A percentile compares a stretch with the other conserved stretches of the same genome.
These are phyloP conservation scores for Chaetomidium leptoderma DNA, from an alignment of 495 filamentous ascomycete species.

Conservation along the genomic window DNA sequence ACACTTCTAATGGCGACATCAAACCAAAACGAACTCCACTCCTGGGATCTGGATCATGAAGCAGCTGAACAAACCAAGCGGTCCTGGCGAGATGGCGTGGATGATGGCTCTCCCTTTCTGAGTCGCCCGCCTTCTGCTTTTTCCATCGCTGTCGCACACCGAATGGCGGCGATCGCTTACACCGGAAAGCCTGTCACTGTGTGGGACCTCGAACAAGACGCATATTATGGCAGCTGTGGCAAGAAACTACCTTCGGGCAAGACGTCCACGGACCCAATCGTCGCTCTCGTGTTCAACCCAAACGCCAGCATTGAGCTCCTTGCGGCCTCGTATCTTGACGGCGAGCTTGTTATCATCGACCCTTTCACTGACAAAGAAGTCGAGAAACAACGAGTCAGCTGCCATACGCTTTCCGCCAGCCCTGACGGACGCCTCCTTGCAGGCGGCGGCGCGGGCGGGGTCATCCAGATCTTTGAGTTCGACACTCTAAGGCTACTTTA, in stretches of 20 bases:
- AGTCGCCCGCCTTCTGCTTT: not conserved
- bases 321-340: not conserved
- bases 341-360: slow-evolving; percentile 7
- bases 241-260: slow-evolving; percentile 23
- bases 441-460: slow-evolving; percentile 22
- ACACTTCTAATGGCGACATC: not conserved
- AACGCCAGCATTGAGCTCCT: slow-evolving; percentile 4
- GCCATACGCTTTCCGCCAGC: slow-evolving; percentile 25
- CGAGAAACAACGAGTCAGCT: slow-evolving; percentile 16
- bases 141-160: not conserved
- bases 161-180: slow-evolving; percentile 4
- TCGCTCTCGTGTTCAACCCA: slow-evolving; percentile 2
- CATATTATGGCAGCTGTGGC: slow-evolving; percentile 29
- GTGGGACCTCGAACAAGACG: slow-evolving; percentile 20
- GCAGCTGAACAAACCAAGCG: not conserved
- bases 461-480: slow-evolving; percentile 29
- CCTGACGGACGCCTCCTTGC: slow-evolving; percentile 28
- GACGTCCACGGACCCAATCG: slow-evolving; percentile 6
- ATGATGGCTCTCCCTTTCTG: not conserved
- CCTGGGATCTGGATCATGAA: not conserved
- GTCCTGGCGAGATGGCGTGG: not conserved
- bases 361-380: slow-evolving; percentile 16
- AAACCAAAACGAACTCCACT: not conserved
- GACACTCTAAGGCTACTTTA: slow-evolving; percentile 17
- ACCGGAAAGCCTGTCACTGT: slow-evolving; percentile 13